These are phyloP conservation scores for Phaeodactylum tricornutum DNA, from an alignment of 108 stramenopile genomes.

Conservation along the genomic window DNA sequence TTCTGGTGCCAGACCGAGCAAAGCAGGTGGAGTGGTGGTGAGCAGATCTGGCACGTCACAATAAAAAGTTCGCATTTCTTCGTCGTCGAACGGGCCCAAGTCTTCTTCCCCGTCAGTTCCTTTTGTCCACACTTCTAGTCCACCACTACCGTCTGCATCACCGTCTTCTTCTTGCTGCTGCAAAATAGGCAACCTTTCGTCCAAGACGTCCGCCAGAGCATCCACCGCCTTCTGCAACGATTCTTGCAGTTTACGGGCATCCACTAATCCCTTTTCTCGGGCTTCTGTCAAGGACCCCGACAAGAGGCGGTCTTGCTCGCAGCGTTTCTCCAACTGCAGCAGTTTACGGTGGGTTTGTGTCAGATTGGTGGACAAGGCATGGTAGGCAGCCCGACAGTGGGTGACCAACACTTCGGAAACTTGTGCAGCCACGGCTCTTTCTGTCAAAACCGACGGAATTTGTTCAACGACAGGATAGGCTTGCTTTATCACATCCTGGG, in stretches of 20 bases:
- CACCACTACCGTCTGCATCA: slow-evolving; percentile 34
- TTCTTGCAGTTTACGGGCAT: slow-evolving; percentile 78
- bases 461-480: neutral
- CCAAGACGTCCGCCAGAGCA: slow-evolving; percentile 65
- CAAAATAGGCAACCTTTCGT: slow-evolving; percentile 51
- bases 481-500: neutral
- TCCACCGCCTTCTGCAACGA: slow-evolving; percentile 67
- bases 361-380: slow-evolving; percentile 52
- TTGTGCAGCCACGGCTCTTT: slow-evolving; percentile 26
- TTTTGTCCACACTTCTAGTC: slow-evolving; percentile 71
- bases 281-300: slow-evolving; percentile 80
- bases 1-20: slow-evolving; percentile 68
- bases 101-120: slow-evolving; percentile 44
- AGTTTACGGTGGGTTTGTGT: slow-evolving; percentile 68
- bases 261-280: slow-evolving; percentile 78
- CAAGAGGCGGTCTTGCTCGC: slow-evolving; percentile 81
- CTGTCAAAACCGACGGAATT: slow-evolving; percentile 1
- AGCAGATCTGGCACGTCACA: slow-evolving; percentile 90
- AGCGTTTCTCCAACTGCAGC: slow-evolving; percentile 72
- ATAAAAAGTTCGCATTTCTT: slow-evolving; percentile 86
- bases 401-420: slow-evolving; percentile 20
- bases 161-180: slow-evolving; percentile 65
- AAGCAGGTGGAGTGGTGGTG: slow-evolving; percentile 76
- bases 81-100: slow-evolving; percentile 89
- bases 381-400: slow-evolving; percentile 65